A percentile compares a stretch with the other conserved stretches of the same genome.
Conservation (phyloP, 805 yeast genomes). For the Spathaspora sp. region DNA sequence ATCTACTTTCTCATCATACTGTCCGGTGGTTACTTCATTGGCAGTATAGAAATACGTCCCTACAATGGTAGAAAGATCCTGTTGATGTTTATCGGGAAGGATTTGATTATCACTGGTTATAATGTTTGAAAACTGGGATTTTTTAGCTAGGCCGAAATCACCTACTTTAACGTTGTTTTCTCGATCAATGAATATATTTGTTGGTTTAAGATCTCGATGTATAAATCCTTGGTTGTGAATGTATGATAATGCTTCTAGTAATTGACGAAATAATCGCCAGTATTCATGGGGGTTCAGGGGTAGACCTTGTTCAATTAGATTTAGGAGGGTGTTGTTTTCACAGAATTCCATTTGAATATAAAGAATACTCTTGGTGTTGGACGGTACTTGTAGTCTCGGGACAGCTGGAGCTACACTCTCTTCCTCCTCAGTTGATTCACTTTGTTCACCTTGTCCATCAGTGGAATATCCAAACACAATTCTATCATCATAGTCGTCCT, state of each 20-base stretch:
- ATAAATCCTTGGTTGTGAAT: conserved; percentile 93
- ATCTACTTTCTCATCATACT: conserved; percentile 92
- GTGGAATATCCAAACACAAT: conserved; percentile 31
- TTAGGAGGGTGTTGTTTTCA: conserved; percentile 85
- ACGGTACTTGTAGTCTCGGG: background rate
- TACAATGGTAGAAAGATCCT: conserved; percentile 84
- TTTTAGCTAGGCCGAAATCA: conserved; percentile 95
- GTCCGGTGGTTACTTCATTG: conserved; percentile 73
- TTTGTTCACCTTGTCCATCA: conserved; percentile 3
- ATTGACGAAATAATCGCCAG: conserved; percentile 86
- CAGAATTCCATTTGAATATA: conserved; percentile 99
- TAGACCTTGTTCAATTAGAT: conserved; percentile 72
- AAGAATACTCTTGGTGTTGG: conserved; percentile 50
- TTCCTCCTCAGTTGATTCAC: conserved; percentile 1
- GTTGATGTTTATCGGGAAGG: conserved; percentile 28
- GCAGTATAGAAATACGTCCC: conserved; percentile 96
- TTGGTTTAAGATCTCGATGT: conserved; percentile 93
- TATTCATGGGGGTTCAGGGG: conserved; percentile 71
- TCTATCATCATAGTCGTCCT: conserved; percentile 21
- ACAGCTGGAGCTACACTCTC: background rate
- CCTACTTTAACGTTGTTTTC: conserved; percentile 89
- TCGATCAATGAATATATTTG: conserved; percentile 91
- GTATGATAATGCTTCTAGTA: conserved; percentile 83
- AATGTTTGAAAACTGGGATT: conserved; percentile 53
- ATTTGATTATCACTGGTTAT: conserved; percentile 38